Base-by-base conservation (phyloP, 768 basidiomycete genomes). In the Tephrocybe sp. region DNA sequence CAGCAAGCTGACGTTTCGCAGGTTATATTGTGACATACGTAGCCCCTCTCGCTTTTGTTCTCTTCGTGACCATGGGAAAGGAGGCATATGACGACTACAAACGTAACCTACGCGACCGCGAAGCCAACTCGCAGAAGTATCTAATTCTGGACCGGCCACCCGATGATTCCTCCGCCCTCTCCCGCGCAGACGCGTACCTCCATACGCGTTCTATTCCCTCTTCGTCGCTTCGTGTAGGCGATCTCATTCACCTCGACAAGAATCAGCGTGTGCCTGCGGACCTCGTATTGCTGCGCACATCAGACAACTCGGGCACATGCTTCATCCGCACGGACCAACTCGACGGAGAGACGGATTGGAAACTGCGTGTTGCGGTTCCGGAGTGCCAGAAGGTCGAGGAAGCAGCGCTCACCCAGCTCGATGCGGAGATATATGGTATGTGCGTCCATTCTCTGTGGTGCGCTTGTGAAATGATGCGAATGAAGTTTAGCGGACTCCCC, bases 301-400 rank as follows among this genome's bases (percentile, higher is more conserved):
- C 84, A 3, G 95, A 99, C 60, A 69, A 82, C 3, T 86, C 87
- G 21, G 97, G 97, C 2, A 94, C 94, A 1, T 97, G 95, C 65
- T 99, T 98, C 67, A 91, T 99, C 53, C 80, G 97, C 9, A 99
- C 95, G 1, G 97, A 99, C 68, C 97, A 98, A 62, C 76, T 99
- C 23, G 97, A 99, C 56, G 97, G 97, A 36, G 97, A 99, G 69
- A 99, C 97, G 3, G 97, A 99, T 61, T 98, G 97, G 97, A 99
- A 99, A 65, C 73, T 97, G 42, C 82, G 91, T 3, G 89, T 97
- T 1, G 94, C 95, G 1, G 85, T 95, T 1, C 80, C 87, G 2
- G 78, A 86, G 21, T 88, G 85, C 37, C 94, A 97, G 71, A 86
- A 84, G 57, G 64, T 94, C 44, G 69, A 65, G 11, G 79, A 77